Evolutionary conservation across 2,329 filamentous ascomycete genomes (phyloP), one percentile per base, ranked within the genome.

Genomic region (Fusarium chuoi): DNA sequence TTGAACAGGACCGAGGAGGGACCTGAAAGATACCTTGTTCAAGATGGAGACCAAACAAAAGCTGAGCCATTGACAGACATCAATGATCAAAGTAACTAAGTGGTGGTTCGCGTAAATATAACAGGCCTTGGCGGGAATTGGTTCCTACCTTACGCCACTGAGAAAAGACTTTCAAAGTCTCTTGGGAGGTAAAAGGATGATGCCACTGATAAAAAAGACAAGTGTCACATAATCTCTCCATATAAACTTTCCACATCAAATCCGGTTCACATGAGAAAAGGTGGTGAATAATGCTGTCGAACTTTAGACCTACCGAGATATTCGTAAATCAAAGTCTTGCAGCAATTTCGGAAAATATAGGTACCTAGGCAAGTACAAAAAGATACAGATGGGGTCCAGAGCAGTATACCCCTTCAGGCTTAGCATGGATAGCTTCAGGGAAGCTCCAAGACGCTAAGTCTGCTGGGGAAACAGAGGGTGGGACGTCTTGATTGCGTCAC

Each of bases 401-500:
- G 41, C 35, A 60, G 26, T 36, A 51, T 39, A n/a, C 62, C 36
- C 30, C 26, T 65, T 72, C 35, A 20, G 63, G 71, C n/a, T 69
- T 74, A 74, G 71, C 44, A 11, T 24, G 14, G 11, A 38, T 41
- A 74, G 68, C 67, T 74, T 33, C 67, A 74, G 55, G 71, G 71
- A 74, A 74, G 71, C 66, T 74, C 38, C 52, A 48, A 58, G 46
- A 36, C 72, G 68, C 71, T 62, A 65, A 48, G 60, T 62, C 63
- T 48, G 61, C 63, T 62, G 64, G 64, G 71, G 61, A 58, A 73
- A 56, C 61, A 67, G 62, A 41, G 44, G 41, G 59, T 55, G 44
- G 57, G 60, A 63, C 55, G 45, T 59, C 35, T 60, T 58, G 39
- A 75, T 75, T 75, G 72, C 72, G 72, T 75, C 72, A 75, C 72